Evolutionary conservation across 768 basidiomycete genomes (phyloP).

Genomic region (Tulasnella sp.): DNA sequence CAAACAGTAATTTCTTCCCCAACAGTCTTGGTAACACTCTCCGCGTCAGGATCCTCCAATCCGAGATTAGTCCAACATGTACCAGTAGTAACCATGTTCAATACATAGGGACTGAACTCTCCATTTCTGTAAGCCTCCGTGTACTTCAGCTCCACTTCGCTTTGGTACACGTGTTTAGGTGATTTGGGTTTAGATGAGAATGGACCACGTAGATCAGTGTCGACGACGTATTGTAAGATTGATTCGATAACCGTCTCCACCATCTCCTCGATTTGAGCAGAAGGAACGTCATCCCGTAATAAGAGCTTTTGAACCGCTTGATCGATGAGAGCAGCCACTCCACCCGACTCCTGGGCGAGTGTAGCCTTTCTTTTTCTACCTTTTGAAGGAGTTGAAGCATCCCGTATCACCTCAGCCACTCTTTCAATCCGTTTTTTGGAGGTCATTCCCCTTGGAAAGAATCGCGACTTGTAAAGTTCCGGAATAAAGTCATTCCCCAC

Average conservation of each 20-base stretch:
- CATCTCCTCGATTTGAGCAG: slow-evolving; percentile 12
- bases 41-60: slow-evolving; percentile 15
- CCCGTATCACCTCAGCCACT: slow-evolving; percentile 31
- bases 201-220: slow-evolving; percentile 4
- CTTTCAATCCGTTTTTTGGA: slow-evolving; percentile 52
- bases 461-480: slow-evolving; percentile 30
- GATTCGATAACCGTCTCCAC: slow-evolving; percentile 15
- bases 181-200: background rate
- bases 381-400: slow-evolving; percentile 4
- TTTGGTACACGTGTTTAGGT: background rate
- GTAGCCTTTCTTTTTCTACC: background rate
- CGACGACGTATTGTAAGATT: slow-evolving; percentile 17
- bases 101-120: slow-evolving; percentile 6
- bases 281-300: slow-evolving; percentile 3
- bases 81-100: slow-evolving; percentile 14
- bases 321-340: slow-evolving; percentile 10
- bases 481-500: slow-evolving; percentile 71
- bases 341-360: background rate
- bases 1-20: slow-evolving; percentile 9
- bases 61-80: slow-evolving; percentile 11
- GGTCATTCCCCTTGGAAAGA: slow-evolving; percentile 51
- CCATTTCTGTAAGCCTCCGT: slow-evolving; percentile 11
- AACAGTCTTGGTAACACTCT: background rate
- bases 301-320: slow-evolving; percentile 11
- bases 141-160: slow-evolving; percentile 1